A percentile compares a stretch with the other conserved stretches of the same genome.
Evolutionary conservation across 106 monocot species (phyloP).

Genomic region (Dioscorea zingiberensis): DNA sequence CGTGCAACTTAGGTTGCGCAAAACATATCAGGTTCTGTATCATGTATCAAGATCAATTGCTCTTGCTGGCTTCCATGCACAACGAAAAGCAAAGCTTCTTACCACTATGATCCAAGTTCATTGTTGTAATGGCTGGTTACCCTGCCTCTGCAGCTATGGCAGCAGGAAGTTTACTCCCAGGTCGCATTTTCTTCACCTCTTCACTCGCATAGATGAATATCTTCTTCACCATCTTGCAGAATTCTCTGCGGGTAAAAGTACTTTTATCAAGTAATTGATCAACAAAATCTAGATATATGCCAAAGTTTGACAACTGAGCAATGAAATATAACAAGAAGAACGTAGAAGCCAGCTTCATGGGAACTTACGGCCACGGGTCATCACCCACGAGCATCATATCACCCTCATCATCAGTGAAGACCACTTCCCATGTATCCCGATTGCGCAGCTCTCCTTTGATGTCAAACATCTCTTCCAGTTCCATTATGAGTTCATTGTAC

Average conservation of each 20-base stretch:
- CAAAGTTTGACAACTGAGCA: not conserved
- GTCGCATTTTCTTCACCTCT: constrained; percentile 64
- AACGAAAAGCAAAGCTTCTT: too few relatives aligned
- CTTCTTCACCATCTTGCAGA: constrained; percentile 82
- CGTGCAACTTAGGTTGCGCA: too few relatives aligned
- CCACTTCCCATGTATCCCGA: constrained; percentile 68
- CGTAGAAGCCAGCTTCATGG: not conserved
- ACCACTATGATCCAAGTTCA: too few relatives aligned
- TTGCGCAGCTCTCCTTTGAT: constrained; percentile 70
- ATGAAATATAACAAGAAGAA: not conserved
- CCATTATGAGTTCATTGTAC: constrained; percentile 52
- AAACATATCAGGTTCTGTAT: too few relatives aligned
- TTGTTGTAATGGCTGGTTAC: not conserved
- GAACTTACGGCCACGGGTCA: constrained; percentile 78
- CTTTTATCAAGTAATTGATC: too few relatives aligned
- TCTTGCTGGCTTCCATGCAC: too few relatives aligned
- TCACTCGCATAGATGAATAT: constrained; percentile 69
- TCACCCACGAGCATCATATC: constrained; percentile 92
- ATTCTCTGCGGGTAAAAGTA: constrained; percentile 43
- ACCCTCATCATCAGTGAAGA: constrained; percentile 82
- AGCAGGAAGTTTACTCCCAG: constrained; percentile 22
- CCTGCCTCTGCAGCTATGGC: not conserved
- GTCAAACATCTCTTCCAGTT: constrained; percentile 83
- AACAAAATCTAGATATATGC: too few relatives aligned
- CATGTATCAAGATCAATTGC: too few relatives aligned